These are phyloP conservation scores for Brassica napus DNA, from an alignment of 345 rosid species.

Conservation along the genomic window Da-Ae NC_063436.1:30426501-30427000, in stretches of 20 bases:
- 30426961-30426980: conserved; percentile 44
- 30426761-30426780: too few species aligned
- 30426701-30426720: conserved; percentile 2
- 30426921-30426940: conserved; percentile 17
- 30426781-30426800: too few species aligned
- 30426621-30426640: not conserved
- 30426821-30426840: too few species aligned
- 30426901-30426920: conserved; percentile 26
- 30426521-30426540: conserved; percentile 23
- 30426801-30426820: too few species aligned
- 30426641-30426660: not conserved
- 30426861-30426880: too few species aligned
- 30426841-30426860: too few species aligned
- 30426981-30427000: conserved; percentile 34
- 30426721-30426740: not conserved
- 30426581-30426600: conserved; percentile 10
- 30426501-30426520: conserved; percentile 3
- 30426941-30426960: not conserved
- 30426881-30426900: too few species aligned
- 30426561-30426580: conserved; percentile 22
- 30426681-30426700: not conserved
- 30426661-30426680: not conserved
- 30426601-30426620: not conserved
- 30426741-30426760: too few species aligned
- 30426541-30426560: not conserved